Base-by-base conservation (phyloP, 73 alveolate species). In the Symbiodinium pilosum region DNA sequence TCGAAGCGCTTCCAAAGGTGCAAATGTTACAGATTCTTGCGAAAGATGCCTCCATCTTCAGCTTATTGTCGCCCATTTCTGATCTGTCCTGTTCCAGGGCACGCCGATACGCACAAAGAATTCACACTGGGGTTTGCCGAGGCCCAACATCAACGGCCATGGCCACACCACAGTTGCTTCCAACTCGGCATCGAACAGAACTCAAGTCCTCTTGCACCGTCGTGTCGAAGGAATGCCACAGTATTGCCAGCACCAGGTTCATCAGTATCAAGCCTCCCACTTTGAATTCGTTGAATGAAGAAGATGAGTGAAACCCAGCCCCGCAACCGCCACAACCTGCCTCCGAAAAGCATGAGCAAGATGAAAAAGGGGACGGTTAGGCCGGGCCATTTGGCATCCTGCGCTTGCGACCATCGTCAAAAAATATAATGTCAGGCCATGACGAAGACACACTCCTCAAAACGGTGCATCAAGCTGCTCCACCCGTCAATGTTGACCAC, bases 371-470 rank as follows among this genome's bases (percentile, higher is more conserved):
- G 87, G 47, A 88, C 47, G 88, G 96, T 41, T 54, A 91, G 32
- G 30, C 96, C 88, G 36, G 96, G 96, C 96, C 96, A 69, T 36
- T 91, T 91, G 42, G 96, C 96, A 69, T 91, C 96, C 96, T 91
- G 9, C 59, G 38, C 14, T 14, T 47, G 59, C 14, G 14, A 9
- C 14, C 59, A 47, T 47, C 59, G 59, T 14, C 59, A 47, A 47
- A 47, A 47, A 6, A 47, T 14, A 9, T 6, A 47, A 47, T 6
- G 59, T 14, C 6, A 6, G 59, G 59, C 6, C 14, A 47, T 47
- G 6, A 14, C 59, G 59, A 47, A 47, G 59, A 14, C 21, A 47
- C 59, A 26, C 21, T 38, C 96, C 96, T 64, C 96, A 28, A 68
- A 91, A 75, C 96, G 96, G 96, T 91, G 77, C 96, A 91, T 54